phyloP scores from a whole-genome alignment of 2,329 filamentous ascomycete species.

The Cladophialophora immunda region DNA sequence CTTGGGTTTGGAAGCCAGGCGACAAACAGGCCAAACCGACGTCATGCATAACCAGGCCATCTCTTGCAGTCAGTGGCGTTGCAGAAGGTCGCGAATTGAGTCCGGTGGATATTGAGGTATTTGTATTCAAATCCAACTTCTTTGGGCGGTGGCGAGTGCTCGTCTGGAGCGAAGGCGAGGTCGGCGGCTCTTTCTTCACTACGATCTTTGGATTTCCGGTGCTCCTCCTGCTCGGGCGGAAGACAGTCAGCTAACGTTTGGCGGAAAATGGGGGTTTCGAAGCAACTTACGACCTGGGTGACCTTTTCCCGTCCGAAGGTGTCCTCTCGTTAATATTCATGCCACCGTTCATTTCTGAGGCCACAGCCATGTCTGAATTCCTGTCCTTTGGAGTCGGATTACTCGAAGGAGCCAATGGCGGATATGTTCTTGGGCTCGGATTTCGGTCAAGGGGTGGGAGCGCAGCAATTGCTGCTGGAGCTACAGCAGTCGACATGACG shows the following conservation, averaged over 20 bases:
- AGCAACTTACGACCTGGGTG: constrained; percentile 59
- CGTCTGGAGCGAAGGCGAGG: constrained; percentile 78
- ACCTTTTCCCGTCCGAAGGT: constrained; percentile 61
- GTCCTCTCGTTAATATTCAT: constrained; percentile 37
- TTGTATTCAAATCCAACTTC: constrained; percentile 76
- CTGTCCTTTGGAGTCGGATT: constrained; percentile 41
- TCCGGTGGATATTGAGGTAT: constrained; percentile 51
- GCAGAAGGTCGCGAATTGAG: constrained; percentile 67
- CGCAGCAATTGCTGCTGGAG: constrained; percentile 53
- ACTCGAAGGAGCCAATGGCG: constrained; percentile 50
- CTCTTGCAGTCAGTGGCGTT: constrained; percentile 75
- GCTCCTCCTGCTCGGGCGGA: constrained; percentile 50
- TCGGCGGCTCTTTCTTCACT: constrained; percentile 91
- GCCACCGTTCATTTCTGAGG: constrained; percentile 19
- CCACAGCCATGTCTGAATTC: constrained; percentile 28
- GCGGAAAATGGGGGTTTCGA: constrained; percentile 34
- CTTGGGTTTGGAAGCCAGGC: constrained; percentile 93
- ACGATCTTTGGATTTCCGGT: constrained; percentile 77
- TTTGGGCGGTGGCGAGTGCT: constrained; percentile 77
- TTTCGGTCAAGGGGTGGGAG: constrained; percentile 56
- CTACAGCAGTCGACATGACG: constrained; percentile 59
- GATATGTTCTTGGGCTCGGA: constrained; percentile 55
- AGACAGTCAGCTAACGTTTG: constrained; percentile 39
- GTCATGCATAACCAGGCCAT: constrained; percentile 83
- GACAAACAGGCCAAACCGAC: constrained; percentile 94